These are phyloP conservation scores for Datisca glomerata DNA, from an alignment of 306 rosid genomes.

Conservation along the genomic window DNA sequence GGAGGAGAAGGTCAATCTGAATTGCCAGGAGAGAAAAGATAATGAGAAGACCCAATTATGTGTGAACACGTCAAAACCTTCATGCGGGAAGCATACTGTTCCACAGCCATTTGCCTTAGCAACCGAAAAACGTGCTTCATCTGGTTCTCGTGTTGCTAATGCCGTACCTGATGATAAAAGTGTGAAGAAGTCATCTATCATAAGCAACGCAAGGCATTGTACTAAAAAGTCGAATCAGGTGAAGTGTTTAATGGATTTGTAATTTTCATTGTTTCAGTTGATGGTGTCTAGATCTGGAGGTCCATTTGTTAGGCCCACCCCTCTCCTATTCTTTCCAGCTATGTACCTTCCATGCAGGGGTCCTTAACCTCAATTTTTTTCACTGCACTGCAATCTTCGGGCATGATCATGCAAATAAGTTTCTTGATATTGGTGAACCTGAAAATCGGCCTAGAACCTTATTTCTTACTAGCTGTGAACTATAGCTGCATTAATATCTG, in stretches of 20 bases:
- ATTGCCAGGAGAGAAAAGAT: constrained; percentile 30
- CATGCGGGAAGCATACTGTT: constrained; percentile 58
- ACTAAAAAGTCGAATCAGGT: constrained; percentile 69
- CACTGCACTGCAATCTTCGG: background rate
- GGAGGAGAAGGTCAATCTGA: constrained; percentile 26
- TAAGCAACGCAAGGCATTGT: constrained; percentile 27
- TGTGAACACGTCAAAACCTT: constrained; percentile 33
- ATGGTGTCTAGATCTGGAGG: background rate
- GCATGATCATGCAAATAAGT: no score
- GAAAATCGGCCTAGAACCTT: no score
- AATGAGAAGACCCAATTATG: constrained; percentile 30
- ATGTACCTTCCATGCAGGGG: background rate
- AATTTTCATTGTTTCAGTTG: background rate
- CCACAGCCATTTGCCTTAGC: constrained; percentile 95
- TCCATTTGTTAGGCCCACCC: background rate
- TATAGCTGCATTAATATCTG: no score
- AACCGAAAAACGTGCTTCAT: constrained; percentile 84
- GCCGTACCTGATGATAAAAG: constrained; percentile 21
- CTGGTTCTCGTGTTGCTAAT: constrained; percentile 34
- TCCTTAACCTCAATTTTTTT: no score
- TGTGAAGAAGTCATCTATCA: constrained; percentile 27
- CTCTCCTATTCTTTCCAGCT: background rate
- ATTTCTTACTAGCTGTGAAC: no score
- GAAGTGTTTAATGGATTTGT: background rate
- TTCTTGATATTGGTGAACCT: no score